Evolutionary conservation across 2,329 filamentous ascomycete species (phyloP).

Genomic region (Botrytis porri): DNA sequence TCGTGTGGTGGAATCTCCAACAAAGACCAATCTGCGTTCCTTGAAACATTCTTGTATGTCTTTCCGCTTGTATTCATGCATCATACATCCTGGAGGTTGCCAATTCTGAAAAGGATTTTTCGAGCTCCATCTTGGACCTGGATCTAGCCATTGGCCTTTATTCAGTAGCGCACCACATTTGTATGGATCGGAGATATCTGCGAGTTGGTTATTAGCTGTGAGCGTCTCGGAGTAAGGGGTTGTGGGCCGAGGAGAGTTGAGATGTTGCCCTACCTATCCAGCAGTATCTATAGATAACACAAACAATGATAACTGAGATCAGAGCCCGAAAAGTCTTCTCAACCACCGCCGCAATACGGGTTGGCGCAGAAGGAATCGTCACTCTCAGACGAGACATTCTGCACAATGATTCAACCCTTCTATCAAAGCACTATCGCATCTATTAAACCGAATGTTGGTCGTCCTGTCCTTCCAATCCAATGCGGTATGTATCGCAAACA

Average conservation of each 20-base stretch:
- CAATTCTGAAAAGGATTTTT: slow-evolving; percentile 46
- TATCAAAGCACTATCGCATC: neutral
- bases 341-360: slow-evolving; percentile 9
- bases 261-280: slow-evolving; percentile 31
- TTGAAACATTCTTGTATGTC: slow-evolving; percentile 53
- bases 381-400: slow-evolving; percentile 18
- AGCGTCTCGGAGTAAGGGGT: neutral
- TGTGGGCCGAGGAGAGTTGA: neutral
- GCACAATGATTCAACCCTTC: slow-evolving; percentile 3
- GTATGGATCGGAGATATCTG: slow-evolving; percentile 46
- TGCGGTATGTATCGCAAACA: neutral
- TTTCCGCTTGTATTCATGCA: slow-evolving; percentile 52
- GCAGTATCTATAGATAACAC: slow-evolving; percentile 36
- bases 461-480: neutral
- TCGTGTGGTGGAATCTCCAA: slow-evolving; percentile 58
- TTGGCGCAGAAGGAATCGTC: slow-evolving; percentile 14
- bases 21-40: slow-evolving; percentile 53
- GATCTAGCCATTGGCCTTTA: slow-evolving; percentile 49
- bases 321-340: slow-evolving; percentile 28
- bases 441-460: neutral
- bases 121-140: slow-evolving; percentile 35
- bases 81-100: slow-evolving; percentile 59
- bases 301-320: slow-evolving; percentile 27
- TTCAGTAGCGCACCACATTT: slow-evolving; percentile 52
- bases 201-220: neutral